phyloP scores from a whole-genome alignment of 352 stramenopile genomes.

The Phytophthora kernoviae region DNA sequence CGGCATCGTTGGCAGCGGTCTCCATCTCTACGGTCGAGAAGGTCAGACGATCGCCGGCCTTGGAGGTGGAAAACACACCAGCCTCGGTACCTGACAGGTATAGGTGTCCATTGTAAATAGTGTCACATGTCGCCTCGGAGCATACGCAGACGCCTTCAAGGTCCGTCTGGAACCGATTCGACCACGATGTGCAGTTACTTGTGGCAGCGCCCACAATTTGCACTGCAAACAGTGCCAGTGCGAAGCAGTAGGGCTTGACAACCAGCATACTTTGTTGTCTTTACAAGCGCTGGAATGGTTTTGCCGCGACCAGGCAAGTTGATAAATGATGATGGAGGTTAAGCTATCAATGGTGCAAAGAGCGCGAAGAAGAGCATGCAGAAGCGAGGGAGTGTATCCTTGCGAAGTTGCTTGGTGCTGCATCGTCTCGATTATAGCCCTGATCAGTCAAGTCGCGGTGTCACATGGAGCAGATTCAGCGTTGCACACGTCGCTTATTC shows the following conservation, averaged over 20 bases:
- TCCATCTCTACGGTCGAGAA: constrained; percentile 41
- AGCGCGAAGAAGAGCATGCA: constrained; percentile 4
- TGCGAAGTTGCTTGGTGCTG: constrained; percentile 11
- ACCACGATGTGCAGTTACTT: constrained; percentile 50
- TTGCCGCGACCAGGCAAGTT: constrained; percentile 27
- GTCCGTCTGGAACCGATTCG: constrained; percentile 45
- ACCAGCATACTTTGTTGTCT: constrained; percentile 20
- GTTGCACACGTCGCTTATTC: constrained; percentile 24
- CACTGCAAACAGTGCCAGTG: constrained; percentile 22
- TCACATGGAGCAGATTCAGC: constrained; percentile 34
- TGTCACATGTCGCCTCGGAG: constrained; percentile 55
- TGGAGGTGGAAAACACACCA: constrained; percentile 56
- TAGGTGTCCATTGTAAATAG: constrained; percentile 53
- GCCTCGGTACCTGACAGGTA: constrained; percentile 41
- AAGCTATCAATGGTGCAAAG: neutral
- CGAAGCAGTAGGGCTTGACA: constrained; percentile 21
- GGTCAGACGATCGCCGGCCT: constrained; percentile 51
- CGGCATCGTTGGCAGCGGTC: constrained; percentile 14
- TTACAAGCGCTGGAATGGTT: constrained; percentile 8
- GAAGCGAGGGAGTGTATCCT: constrained; percentile 25
- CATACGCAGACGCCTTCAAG: constrained; percentile 61
- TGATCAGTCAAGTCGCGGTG: constrained; percentile 12
- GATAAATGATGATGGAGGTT: constrained; percentile 27
- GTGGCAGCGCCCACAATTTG: constrained; percentile 10
- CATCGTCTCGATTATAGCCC: constrained; percentile 15